Percentiles rank a stretch among this genome's conserved stretches.
These are phyloP conservation scores for Cryphonectria carpinicola DNA, from an alignment of 2,329 filamentous ascomycete genomes.

Conservation along the genomic window DNA sequence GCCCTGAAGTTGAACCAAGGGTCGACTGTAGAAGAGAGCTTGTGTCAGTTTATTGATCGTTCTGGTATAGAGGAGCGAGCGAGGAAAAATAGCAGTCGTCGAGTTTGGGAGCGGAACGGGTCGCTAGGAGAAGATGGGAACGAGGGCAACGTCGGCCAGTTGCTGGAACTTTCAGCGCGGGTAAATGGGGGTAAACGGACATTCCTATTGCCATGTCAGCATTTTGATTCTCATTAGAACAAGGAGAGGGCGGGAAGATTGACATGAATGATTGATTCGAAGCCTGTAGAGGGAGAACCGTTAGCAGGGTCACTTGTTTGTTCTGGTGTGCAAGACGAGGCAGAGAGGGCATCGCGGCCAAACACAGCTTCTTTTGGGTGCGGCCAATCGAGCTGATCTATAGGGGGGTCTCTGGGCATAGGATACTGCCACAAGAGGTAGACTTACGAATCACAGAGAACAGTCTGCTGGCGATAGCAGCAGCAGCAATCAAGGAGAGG, in stretches of 20 bases:
- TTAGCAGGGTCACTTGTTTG: slow-evolving; percentile 37
- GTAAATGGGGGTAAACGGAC: neutral
- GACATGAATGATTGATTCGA: slow-evolving; percentile 99
- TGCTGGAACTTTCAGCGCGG: neutral
- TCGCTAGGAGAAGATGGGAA: neutral
- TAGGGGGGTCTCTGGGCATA: neutral
- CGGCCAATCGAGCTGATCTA: neutral
- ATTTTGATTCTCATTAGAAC: neutral
- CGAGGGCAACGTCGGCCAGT: neutral
- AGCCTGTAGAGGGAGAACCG: slow-evolving; percentile 58
- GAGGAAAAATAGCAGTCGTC: slow-evolving; percentile 49
- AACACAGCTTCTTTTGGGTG: neutral
- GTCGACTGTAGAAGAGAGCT: slow-evolving; percentile 60
- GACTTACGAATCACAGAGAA: slow-evolving; percentile 96
- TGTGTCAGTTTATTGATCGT: slow-evolving; percentile 33
- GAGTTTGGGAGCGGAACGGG: neutral
- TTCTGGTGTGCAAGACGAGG: neutral
- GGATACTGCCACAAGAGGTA: neutral
- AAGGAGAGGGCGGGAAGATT: slow-evolving; percentile 42
- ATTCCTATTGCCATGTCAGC: neutral
- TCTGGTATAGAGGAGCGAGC: slow-evolving; percentile 28
- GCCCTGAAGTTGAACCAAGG: slow-evolving; percentile 99
- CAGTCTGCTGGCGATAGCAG: slow-evolving; percentile 88
- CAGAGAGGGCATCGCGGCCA: neutral
- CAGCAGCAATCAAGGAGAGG: slow-evolving; percentile 85